Percentiles rank a stretch among this genome's conserved stretches.
Conservation (phyloP, 352 stramenopile genomes). For the Globisporangium middletonii region DNA sequence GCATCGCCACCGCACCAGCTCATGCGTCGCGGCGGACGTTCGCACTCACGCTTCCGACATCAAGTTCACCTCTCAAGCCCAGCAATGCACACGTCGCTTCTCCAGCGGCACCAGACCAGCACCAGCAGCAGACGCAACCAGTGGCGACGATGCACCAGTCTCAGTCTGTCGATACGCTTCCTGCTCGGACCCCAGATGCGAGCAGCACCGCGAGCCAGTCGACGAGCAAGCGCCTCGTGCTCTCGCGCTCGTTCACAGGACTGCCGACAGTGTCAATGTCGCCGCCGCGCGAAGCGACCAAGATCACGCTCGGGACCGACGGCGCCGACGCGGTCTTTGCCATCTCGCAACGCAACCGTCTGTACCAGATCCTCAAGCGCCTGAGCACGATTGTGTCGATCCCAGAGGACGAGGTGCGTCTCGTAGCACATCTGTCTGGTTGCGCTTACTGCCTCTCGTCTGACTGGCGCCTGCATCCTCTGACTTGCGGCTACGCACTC, state of each 20-base stretch:
- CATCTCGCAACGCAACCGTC: slow-evolving; percentile 41
- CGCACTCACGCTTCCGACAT: slow-evolving; percentile 4
- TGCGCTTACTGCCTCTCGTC: background rate
- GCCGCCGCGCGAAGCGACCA: slow-evolving; percentile 35
- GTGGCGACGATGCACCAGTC: background rate
- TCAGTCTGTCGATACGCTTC: slow-evolving; percentile 2
- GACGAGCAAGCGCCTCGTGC: slow-evolving; percentile 4
- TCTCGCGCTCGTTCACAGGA: slow-evolving; percentile 5
- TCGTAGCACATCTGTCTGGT: background rate
- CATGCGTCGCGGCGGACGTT: slow-evolving; percentile 6
- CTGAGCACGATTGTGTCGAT: slow-evolving; percentile 38
- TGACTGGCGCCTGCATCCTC: too few species aligned
- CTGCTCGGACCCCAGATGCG: background rate
- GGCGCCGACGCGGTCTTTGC: slow-evolving; percentile 28
- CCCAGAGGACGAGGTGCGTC: slow-evolving; percentile 49
- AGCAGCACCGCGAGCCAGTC: background rate
- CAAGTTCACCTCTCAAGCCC: background rate
- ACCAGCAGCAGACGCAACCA: background rate
- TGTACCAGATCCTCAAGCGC: slow-evolving; percentile 66
- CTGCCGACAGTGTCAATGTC: slow-evolving; percentile 11
- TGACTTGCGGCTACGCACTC: background rate
- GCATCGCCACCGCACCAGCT: slow-evolving; percentile 10
- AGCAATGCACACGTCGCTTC: background rate
- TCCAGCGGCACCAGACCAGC: background rate
- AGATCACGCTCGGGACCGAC: slow-evolving; percentile 43